These are phyloP conservation scores for Pleurotus platypus DNA, from an alignment of 768 basidiomycete genomes.

Conservation along the genomic window DNA sequence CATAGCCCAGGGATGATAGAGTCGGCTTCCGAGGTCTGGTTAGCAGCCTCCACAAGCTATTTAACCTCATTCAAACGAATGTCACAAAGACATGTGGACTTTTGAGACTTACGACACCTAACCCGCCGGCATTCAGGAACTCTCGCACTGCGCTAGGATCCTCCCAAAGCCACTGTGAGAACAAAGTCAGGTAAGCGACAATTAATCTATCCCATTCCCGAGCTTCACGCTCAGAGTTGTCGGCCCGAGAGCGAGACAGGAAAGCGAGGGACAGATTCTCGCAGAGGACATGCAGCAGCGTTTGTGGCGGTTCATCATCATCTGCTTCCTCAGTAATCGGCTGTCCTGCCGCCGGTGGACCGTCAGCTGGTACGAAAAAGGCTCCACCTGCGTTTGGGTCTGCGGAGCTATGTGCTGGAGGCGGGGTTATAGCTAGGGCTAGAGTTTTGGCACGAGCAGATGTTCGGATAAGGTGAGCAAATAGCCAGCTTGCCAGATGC, in stretches of 20 bases:
- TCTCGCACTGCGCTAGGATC: conserved; percentile 84
- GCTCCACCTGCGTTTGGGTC: conserved; percentile 28
- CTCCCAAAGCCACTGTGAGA: conserved; percentile 97
- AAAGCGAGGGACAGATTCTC: conserved; percentile 90
- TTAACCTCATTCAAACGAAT: conserved; percentile 3
- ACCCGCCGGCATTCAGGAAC: conserved; percentile 85
- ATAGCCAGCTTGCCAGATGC: conserved; percentile 74
- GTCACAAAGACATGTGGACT: neutral
- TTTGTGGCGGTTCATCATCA: conserved; percentile 64
- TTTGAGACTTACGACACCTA: conserved; percentile 73
- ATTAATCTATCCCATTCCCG: conserved; percentile 91
- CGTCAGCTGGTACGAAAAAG: conserved; percentile 81
- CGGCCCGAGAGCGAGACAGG: conserved; percentile 66
- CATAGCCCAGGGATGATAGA: conserved; percentile 86
- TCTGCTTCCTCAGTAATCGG: conserved; percentile 31
- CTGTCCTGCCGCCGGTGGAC: conserved; percentile 30
- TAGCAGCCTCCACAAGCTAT: conserved; percentile 92
- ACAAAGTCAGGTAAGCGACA: conserved; percentile 77
- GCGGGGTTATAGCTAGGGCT: conserved; percentile 63
- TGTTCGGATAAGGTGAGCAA: conserved; percentile 72
- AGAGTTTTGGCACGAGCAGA: conserved; percentile 61
- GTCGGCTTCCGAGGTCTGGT: conserved; percentile 84
- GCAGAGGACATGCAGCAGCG: conserved; percentile 77
- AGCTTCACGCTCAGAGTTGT: conserved; percentile 65
- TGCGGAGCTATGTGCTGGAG: conserved; percentile 27